Percentiles rank a stretch among this genome's conserved stretches.
These are phyloP conservation scores for Debaryomyces sp. DNA, from an alignment of 1,139 yeast genomes.

Conservation along the genomic window DNA sequence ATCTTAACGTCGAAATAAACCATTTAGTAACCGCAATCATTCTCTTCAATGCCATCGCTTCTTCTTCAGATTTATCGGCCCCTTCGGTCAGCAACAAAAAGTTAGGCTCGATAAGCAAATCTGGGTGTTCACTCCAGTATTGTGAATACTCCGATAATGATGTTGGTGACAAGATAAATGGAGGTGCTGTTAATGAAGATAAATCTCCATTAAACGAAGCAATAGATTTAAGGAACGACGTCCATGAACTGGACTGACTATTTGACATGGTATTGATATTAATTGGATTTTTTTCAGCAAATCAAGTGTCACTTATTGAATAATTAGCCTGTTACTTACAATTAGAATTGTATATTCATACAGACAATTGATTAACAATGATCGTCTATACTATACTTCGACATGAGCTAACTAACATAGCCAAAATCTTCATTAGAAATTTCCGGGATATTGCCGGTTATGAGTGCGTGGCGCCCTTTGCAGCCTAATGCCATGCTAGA, in stretches of 20 bases:
- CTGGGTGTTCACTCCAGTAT: conserved; percentile 92
- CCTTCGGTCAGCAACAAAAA: conserved; percentile 41
- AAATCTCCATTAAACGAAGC: conserved; percentile 95
- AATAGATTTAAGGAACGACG: conserved; percentile 84
- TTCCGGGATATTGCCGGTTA: conserved; percentile 2
- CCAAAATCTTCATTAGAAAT: conserved; percentile 4
- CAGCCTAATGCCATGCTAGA: conserved; percentile 5
- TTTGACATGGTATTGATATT: conserved; percentile 19
- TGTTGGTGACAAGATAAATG: conserved; percentile 91
- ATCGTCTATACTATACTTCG: background rate
- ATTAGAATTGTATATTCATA: background rate
- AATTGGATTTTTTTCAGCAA: background rate
- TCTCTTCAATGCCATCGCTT: conserved; percentile 58
- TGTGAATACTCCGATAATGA: conserved; percentile 90
- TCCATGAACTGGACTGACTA: conserved; percentile 63
- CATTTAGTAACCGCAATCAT: conserved; percentile 83
- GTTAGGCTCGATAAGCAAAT: conserved; percentile 73
- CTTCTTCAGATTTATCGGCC: conserved; percentile 43
- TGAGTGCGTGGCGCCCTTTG: conserved; percentile 6
- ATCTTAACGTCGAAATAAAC: conserved; percentile 88
- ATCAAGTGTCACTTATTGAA: background rate
- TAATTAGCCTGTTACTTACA: background rate
- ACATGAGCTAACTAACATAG: conserved; percentile 5
- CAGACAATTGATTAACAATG: conserved; percentile 4
- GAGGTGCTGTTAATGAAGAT: conserved; percentile 94